A percentile compares a stretch with the other conserved stretches of the same genome.
These are phyloP conservation scores for Cladosporium sp. DNA, from an alignment of 2,329 filamentous ascomycete species.

Conservation along the genomic window DNA sequence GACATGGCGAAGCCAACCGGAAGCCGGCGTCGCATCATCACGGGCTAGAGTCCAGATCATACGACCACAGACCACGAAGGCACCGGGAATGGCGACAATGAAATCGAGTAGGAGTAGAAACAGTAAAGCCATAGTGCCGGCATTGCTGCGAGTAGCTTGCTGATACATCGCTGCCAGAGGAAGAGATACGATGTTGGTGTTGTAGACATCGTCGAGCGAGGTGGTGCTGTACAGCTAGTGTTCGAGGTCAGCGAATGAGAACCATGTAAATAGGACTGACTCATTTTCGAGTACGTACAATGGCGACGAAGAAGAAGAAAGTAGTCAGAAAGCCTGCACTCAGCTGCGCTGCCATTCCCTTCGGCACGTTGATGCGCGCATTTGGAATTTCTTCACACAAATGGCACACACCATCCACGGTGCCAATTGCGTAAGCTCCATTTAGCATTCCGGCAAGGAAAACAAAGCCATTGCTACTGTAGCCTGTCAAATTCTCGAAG, in stretches of 20 bases:
- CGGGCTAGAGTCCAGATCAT: constrained; percentile 59
- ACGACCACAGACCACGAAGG: constrained; percentile 57
- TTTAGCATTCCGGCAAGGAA: constrained; percentile 62
- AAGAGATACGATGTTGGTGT: constrained; percentile 36
- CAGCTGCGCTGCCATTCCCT: constrained; percentile 49
- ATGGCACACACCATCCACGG: constrained; percentile 59
- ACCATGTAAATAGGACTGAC: neutral
- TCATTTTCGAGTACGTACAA: constrained; percentile 18
- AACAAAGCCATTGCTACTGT: constrained; percentile 50
- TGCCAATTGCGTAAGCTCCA: constrained; percentile 61
- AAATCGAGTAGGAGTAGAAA: constrained; percentile 47
- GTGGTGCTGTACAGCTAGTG: constrained; percentile 51
- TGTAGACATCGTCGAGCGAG: constrained; percentile 52
- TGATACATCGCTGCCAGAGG: constrained; percentile 64
- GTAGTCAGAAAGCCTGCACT: constrained; percentile 49
- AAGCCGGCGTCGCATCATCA: constrained; percentile 52
- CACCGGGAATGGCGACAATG: constrained; percentile 50
- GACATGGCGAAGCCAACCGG: constrained; percentile 45
- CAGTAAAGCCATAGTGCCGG: constrained; percentile 41
- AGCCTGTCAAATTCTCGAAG: constrained; percentile 40
- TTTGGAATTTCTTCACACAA: constrained; percentile 59
- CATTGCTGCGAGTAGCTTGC: constrained; percentile 39
- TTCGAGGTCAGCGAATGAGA: neutral
- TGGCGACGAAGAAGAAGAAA: constrained; percentile 37
- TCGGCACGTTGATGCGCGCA: constrained; percentile 50